These are phyloP conservation scores for Firmiana major DNA, from an alignment of 345 rosid genomes.

Conservation along the genomic window DNA sequence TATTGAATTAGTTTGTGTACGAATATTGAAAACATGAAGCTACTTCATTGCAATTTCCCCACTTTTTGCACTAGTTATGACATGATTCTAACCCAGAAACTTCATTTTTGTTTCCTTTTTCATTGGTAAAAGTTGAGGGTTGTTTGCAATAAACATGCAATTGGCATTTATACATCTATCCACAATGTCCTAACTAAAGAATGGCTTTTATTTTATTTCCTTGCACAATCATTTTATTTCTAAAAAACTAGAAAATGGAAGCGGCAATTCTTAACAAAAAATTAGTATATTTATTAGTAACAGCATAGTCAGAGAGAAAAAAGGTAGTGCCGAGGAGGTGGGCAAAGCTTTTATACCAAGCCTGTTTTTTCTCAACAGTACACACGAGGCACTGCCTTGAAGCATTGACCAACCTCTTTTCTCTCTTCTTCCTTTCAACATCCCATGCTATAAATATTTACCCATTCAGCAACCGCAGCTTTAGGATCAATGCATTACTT, in stretches of 20 bases:
- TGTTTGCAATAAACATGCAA: neutral
- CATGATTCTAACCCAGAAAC: too few relatives aligned
- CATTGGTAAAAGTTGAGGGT: neutral
- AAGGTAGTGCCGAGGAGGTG: neutral
- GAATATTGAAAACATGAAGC: neutral
- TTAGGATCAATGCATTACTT: slow-evolving; percentile 5
- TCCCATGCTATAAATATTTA: neutral
- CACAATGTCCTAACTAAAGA: neutral
- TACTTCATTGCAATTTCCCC: too few relatives aligned
- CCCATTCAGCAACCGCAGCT: neutral
- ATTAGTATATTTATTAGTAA: neutral
- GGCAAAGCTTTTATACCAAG: neutral
- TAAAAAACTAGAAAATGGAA: neutral
- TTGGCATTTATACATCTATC: neutral
- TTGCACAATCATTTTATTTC: neutral
- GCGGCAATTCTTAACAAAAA: neutral
- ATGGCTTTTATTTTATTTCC: neutral
- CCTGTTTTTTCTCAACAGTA: slow-evolving; percentile 14
- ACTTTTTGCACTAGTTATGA: too few relatives aligned
- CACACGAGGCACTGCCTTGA: slow-evolving; percentile 24
- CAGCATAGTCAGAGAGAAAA: neutral
- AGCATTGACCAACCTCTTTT: slow-evolving; percentile 24
- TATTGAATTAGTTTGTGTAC: neutral
- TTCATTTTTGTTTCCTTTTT: neutral
- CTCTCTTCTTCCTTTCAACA: neutral